These are phyloP conservation scores for Rhizophagus clarus DNA, from an alignment of 192 early-diverging fungal genomes.

Conservation along the genomic window DNA sequence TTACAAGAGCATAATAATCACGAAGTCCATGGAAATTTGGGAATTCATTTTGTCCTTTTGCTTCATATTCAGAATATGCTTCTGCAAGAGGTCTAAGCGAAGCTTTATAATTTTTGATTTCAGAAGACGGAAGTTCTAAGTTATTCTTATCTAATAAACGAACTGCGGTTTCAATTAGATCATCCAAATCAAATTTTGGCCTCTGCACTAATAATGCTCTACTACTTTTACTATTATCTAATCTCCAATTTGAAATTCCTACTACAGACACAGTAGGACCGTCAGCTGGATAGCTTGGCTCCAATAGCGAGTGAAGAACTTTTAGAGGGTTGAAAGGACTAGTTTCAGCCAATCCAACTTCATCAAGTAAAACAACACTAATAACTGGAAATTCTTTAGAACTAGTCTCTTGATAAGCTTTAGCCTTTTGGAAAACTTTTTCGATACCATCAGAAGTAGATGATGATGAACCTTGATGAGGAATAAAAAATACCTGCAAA, in stretches of 20 bases:
- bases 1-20: constrained; percentile 31
- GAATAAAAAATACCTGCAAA: constrained; percentile 21
- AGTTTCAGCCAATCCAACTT: constrained; percentile 35
- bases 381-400: constrained; percentile 28
- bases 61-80: constrained; percentile 30
- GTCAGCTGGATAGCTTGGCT: constrained; percentile 28
- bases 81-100: constrained; percentile 6
- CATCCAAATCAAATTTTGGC: constrained; percentile 27
- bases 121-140: neutral
- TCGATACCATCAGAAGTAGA: constrained; percentile 36
- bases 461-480: constrained; percentile 36
- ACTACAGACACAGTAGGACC: constrained; percentile 27
- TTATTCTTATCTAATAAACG: neutral
- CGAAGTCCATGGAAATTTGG: constrained; percentile 34
- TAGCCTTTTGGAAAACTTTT: constrained; percentile 35
- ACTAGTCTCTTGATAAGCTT: constrained; percentile 27
- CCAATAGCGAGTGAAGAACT: constrained; percentile 13
- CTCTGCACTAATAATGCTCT: constrained; percentile 34
- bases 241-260: constrained; percentile 35
- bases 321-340: constrained; percentile 29
- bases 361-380: constrained; percentile 37
- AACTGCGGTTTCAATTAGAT: constrained; percentile 22
- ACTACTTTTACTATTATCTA: constrained; percentile 32
- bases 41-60: constrained; percentile 13
- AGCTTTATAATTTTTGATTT: neutral